These are phyloP conservation scores for Mycena indigotica DNA, from an alignment of 768 basidiomycete genomes.

Conservation along the genomic window DNA sequence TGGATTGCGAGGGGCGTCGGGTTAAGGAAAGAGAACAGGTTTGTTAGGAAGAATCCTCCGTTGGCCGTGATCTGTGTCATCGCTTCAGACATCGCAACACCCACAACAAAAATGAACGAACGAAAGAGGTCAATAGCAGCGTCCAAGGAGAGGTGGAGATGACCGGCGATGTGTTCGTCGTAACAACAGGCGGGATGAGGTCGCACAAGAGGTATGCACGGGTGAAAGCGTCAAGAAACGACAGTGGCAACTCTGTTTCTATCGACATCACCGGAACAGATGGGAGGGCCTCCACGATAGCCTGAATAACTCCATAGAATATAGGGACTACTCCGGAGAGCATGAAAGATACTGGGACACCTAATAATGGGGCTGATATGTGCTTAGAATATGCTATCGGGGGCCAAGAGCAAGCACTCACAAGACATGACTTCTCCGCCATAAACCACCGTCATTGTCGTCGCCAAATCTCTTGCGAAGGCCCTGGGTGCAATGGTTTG, in stretches of 20 bases:
- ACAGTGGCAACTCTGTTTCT: slow-evolving; percentile 67
- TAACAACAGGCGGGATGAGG: slow-evolving; percentile 71
- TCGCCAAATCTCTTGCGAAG: slow-evolving; percentile 56
- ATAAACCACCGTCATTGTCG: slow-evolving; percentile 70
- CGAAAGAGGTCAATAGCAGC: slow-evolving; percentile 71
- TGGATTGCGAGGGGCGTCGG: slow-evolving; percentile 68
- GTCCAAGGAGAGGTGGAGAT: slow-evolving; percentile 75
- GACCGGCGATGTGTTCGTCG: slow-evolving; percentile 47
- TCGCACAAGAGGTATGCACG: slow-evolving; percentile 79
- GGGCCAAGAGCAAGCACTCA: too few relatives aligned
- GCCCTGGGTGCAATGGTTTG: slow-evolving; percentile 50
- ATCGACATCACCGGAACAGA: slow-evolving; percentile 52
- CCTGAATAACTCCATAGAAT: slow-evolving; percentile 64
- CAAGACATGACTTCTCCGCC: slow-evolving; percentile 77
- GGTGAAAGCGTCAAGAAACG: slow-evolving; percentile 76
- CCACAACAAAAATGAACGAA: slow-evolving; percentile 39
- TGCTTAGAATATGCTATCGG: too few relatives aligned
- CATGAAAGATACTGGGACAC: slow-evolving; percentile 77
- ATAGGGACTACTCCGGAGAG: slow-evolving; percentile 65
- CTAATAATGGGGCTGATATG: slow-evolving; percentile 68
- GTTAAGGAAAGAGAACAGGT: slow-evolving; percentile 73
- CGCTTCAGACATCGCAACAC: too few relatives aligned
- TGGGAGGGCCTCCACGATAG: slow-evolving; percentile 63
- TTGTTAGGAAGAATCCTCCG: slow-evolving; percentile 78
- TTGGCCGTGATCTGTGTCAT: slow-evolving; percentile 77